Evolutionary conservation across 495 filamentous ascomycete species (phyloP), one percentile per base, ranked within the genome.

Genomic region (Penicillium steckii): DNA sequence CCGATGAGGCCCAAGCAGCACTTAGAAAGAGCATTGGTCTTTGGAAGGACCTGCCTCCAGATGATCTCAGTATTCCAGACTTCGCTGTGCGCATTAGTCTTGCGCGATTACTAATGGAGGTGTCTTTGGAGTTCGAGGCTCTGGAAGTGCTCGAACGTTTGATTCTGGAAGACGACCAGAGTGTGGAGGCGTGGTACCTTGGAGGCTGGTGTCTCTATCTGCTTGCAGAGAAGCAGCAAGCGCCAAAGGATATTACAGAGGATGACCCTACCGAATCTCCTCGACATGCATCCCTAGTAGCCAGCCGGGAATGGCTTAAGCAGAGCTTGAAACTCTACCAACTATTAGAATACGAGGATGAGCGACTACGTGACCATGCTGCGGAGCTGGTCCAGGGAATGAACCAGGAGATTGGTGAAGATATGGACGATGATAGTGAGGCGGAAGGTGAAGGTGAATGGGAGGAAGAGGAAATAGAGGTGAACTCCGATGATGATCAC

Each of bases 141-240:
- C 76, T 96, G 19, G 85, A 88, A 44, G 90, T 97, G 7, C 75
- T 96, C 38, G 90, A 95, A 58, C 75, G 89, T 44, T 66, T 99
- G 44, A 83, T 96, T 15, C 68, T 76, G 4, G 95, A 97, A 67
- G 91, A 97, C 56, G 95, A 99, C 65, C 79, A 84, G 55, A 91
- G 92, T 68, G 90, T 97, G 9, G 95, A 99, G 68, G 88, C 88
- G 2, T 96, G 91, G 91, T 99, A 99, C 72, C 76, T 97, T 3
- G 93, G 95, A 26, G 95, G 95, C 8, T 99, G 93, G 88, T 88
- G 88, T 49, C 77, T 90, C 50, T 88, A 89, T 62, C 76, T 94
- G 48, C 71, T 87, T 49, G 91, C 88, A 0, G 83, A 88, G 67
- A 90, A 86, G 73, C 63, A 71, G 59, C 52, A 73, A 60, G 80